These are phyloP conservation scores for Podila clonocystis DNA, from an alignment of 192 early-diverging fungal species.

Conservation along the genomic window DNA sequence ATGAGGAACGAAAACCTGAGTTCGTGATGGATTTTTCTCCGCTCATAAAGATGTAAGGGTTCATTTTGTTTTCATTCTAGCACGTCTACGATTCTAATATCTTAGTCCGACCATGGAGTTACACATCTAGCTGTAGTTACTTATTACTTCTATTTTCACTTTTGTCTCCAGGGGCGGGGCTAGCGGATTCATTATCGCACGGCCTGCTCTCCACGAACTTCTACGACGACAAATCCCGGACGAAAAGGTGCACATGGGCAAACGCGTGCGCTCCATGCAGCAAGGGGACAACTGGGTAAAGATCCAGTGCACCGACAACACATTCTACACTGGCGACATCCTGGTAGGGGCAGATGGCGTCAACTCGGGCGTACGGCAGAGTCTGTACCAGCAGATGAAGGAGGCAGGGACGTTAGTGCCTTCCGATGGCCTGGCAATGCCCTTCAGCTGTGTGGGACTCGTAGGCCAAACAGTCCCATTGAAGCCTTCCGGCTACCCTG, in stretches of 20 bases:
- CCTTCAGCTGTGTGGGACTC: neutral
- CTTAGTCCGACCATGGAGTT: too few species aligned
- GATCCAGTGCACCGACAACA: neutral
- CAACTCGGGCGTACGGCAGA: neutral
- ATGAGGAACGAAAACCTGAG: neutral
- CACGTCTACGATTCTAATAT: neutral
- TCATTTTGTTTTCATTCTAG: too few species aligned
- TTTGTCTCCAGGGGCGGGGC: too few species aligned
- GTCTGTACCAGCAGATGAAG: slow-evolving; percentile 1
- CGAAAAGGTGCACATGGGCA: too few species aligned
- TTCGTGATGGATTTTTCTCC: slow-evolving; percentile 7
- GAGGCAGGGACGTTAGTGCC: slow-evolving; percentile 1
- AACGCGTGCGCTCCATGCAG: too few species aligned
- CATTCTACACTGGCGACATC: neutral
- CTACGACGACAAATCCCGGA: too few species aligned
- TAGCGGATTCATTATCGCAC: too few species aligned
- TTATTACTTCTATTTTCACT: too few species aligned
- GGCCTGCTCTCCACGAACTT: too few species aligned
- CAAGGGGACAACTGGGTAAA: too few species aligned
- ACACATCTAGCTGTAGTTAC: too few species aligned
- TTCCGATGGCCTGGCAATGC: neutral
- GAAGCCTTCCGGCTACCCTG: neutral
- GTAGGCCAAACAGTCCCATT: neutral
- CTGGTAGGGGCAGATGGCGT: neutral
- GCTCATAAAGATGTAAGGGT: neutral